Percentiles rank a stretch among this genome's conserved stretches.
Evolutionary conservation across 2,329 filamentous ascomycete species (phyloP).

Genomic region (Arachnomyces sp.): DNA sequence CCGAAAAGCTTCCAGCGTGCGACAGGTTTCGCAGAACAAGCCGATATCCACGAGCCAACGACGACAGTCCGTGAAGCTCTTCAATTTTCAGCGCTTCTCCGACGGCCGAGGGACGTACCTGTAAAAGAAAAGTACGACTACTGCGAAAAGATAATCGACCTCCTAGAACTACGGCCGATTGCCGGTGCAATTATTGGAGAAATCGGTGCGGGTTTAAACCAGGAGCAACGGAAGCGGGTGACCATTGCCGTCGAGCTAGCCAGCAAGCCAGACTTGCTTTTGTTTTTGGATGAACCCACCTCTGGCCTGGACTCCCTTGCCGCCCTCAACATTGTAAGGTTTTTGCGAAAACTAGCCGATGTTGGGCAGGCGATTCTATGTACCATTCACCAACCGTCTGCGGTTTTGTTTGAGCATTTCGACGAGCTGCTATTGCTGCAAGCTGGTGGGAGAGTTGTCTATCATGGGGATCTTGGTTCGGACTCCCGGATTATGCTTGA

Average conservation of each 20-base stretch:
- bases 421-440: slow-evolving; percentile 73
- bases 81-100: slow-evolving; percentile 56
- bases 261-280: slow-evolving; percentile 51
- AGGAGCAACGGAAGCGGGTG: slow-evolving; percentile 59
- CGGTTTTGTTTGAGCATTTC: slow-evolving; percentile 79
- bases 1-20: slow-evolving; percentile 44
- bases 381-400: slow-evolving; percentile 86
- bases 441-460: slow-evolving; percentile 70
- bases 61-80: slow-evolving; percentile 60
- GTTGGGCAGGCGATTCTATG: slow-evolving; percentile 82
- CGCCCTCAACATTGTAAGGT: slow-evolving; percentile 56
- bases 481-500: slow-evolving; percentile 63
- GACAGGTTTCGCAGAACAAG: slow-evolving; percentile 53
- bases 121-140: slow-evolving; percentile 58
- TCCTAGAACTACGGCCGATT: slow-evolving; percentile 60
- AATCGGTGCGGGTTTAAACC: slow-evolving; percentile 51
- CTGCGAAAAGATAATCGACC: slow-evolving; percentile 58
- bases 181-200: slow-evolving; percentile 57
- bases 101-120: slow-evolving; percentile 51
- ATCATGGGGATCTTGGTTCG: slow-evolving; percentile 75
- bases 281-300: slow-evolving; percentile 57
- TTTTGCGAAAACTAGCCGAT: slow-evolving; percentile 54
- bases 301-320: slow-evolving; percentile 61
- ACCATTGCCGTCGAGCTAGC: slow-evolving; percentile 57
- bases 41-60: slow-evolving; percentile 59